These are phyloP conservation scores for Phytophthora gonapodyides DNA, from an alignment of 352 stramenopile species.

Conservation along the genomic window DNA sequence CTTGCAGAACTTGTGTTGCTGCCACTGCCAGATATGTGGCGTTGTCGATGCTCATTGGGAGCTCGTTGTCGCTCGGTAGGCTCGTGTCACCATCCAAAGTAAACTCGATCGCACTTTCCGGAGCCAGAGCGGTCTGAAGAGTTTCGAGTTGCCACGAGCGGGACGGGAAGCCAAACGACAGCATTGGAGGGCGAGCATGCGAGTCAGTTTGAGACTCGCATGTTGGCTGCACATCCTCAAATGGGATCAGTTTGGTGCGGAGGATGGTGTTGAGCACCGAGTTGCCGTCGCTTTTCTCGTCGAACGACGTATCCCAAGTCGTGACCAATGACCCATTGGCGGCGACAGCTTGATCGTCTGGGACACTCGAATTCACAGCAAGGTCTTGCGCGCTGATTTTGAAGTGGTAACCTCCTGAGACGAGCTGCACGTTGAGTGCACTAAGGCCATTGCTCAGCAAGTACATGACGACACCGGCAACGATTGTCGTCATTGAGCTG, in stretches of 20 bases:
- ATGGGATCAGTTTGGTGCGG: conserved; percentile 7
- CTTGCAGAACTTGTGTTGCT: neutral
- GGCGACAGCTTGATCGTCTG: neutral
- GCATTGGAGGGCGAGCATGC: neutral
- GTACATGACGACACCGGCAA: too few relatives aligned
- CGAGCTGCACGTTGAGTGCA: conserved; percentile 10
- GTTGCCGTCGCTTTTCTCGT: neutral
- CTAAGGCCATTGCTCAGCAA: neutral
- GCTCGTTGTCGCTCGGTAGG: neutral
- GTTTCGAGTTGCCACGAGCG: conserved; percentile 12
- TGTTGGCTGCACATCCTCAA: too few relatives aligned
- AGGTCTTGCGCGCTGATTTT: conserved; percentile 6
- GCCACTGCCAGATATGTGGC: conserved; percentile 12
- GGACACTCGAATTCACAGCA: neutral
- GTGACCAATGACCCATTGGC: conserved; percentile 2
- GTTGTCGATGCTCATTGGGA: conserved; percentile 17
- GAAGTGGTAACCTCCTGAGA: neutral
- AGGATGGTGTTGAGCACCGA: conserved; percentile 24
- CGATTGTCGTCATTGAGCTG: too few relatives aligned
- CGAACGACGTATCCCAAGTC: conserved; percentile 1
- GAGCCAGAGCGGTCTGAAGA: neutral
- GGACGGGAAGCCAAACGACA: conserved; percentile 22
- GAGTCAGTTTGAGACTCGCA: too few relatives aligned
- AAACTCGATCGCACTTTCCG: conserved; percentile 9
- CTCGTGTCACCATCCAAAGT: neutral